Evolutionary conservation across 352 stramenopile species (phyloP), one percentile per base, ranked within the genome.

Genomic region (Thalassiosira sp.): DNA sequence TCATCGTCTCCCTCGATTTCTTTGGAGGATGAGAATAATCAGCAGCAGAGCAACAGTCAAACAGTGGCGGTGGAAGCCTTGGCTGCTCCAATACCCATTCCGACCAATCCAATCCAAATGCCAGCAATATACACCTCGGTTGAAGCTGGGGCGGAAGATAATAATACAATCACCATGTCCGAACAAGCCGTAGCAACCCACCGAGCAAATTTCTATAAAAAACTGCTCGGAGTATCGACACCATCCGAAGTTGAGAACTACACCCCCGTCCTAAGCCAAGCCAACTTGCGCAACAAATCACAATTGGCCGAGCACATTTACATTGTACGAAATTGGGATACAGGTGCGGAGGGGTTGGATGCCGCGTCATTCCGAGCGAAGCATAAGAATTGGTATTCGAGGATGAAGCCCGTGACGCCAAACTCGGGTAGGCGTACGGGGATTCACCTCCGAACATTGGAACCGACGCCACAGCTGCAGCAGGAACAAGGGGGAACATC

Each of bases 311-410:
- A 74, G 15, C 24, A 45, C 11, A 72, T 81, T 16, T 35, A 81
- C 43, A 76, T 81, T 27, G 72, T 60, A 1, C 35, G 45, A 48
- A 6, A 81, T 33, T 81, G 72, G 72, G 37, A 66, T 11, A 76
- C 64, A 1, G 65, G 73, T n/a, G 64, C 52, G 1, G 73, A 76
- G 46, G 73, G 65, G 11, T 22, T 81, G 3, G 51, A 65, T 37
- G 64, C 57, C 6, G 42, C 24, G 16, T 11, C 51, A 31, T 81
- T 81, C 51, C 58, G 59, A 27, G 28, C 51, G 5, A 81, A 69
- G 53, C 65, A 81, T 25, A 76, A 81, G 37, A 72, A 45, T 16
- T 81, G 73, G 73, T 73, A 81, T 57, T 57, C 58, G 5, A 62
- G 53, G 28, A 72, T 81, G 73, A 81, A 76, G 45, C 54, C 73